Evolutionary conservation across 2,329 filamentous ascomycete genomes (phyloP).

Genomic region (Dichotomopilus funicola): DNA sequence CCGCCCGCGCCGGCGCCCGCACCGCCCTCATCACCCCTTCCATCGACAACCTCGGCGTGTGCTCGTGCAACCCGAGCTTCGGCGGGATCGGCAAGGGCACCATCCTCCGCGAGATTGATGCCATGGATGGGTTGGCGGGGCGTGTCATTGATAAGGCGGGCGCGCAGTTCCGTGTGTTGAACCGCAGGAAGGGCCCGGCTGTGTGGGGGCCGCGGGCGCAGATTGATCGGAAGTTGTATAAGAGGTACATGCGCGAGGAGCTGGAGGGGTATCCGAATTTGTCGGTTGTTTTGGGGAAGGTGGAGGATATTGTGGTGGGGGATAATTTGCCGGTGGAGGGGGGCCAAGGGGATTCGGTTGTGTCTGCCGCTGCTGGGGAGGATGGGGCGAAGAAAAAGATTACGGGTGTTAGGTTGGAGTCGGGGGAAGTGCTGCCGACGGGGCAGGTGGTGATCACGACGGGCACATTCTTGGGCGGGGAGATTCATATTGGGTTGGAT

Average conservation of each 20-base stretch:
- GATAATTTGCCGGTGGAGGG: constrained; percentile 35
- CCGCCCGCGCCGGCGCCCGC: constrained; percentile 78
- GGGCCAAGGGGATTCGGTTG: too few relatives aligned
- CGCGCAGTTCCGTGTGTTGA: constrained; percentile 87
- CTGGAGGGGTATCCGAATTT: constrained; percentile 71
- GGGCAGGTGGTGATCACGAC: constrained; percentile 88
- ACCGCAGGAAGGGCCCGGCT: constrained; percentile 82
- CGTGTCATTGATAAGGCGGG: constrained; percentile 89
- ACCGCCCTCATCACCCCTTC: constrained; percentile 88
- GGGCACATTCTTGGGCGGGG: constrained; percentile 88
- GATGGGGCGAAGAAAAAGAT: constrained; percentile 61
- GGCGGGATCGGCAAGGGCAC: constrained; percentile 98
- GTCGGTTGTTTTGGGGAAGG: constrained; percentile 75
- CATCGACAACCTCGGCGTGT: constrained; percentile 82
- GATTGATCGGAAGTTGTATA: constrained; percentile 86
- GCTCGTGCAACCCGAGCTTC: constrained; percentile 95
- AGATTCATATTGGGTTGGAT: constrained; percentile 91
- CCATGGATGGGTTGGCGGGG: constrained; percentile 82
- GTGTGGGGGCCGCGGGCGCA: constrained; percentile 97
- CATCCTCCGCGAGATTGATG: constrained; percentile 91
- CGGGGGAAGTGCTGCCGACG: constrained; percentile 75
- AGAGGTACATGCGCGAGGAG: constrained; percentile 84
- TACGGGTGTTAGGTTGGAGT: constrained; percentile 77
- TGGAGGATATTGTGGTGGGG: constrained; percentile 81
- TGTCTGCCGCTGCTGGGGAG: constrained; percentile 27